These are phyloP conservation scores for Pyronema domesticum DNA, from an alignment of 495 filamentous ascomycete species.

Conservation along the genomic window DNA sequence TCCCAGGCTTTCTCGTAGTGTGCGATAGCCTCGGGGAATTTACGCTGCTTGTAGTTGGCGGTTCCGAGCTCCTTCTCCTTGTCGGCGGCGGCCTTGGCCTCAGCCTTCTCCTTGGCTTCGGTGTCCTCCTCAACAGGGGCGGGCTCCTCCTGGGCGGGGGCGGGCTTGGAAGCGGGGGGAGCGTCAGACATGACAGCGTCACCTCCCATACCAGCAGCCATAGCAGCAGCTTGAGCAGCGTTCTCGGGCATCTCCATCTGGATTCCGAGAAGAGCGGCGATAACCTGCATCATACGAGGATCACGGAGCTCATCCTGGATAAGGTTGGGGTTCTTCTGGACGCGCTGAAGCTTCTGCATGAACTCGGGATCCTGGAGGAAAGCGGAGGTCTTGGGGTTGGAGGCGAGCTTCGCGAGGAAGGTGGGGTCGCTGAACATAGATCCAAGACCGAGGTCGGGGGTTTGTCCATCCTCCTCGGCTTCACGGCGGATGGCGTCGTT, in stretches of 20 bases:
- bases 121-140: conserved; percentile 56
- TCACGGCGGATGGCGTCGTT: conserved; percentile 77
- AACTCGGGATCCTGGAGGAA: conserved; percentile 71
- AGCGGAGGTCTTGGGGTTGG: conserved; percentile 79
- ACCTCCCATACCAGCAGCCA: conserved; percentile 34
- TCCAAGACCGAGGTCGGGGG: conserved; percentile 42
- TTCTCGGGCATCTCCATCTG: conserved; percentile 70
- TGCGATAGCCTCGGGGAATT: conserved; percentile 84
- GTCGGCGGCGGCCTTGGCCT: conserved; percentile 84
- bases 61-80: conserved; percentile 89
- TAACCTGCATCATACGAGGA: conserved; percentile 80
- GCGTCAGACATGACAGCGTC: conserved; percentile 67
- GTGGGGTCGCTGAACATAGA: conserved; percentile 87
- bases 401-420: conserved; percentile 72
- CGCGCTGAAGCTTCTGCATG: conserved; percentile 69
- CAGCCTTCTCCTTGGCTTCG: conserved; percentile 61
- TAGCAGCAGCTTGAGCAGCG: conserved; percentile 29
- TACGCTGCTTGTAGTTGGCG: conserved; percentile 91
- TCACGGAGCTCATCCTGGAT: conserved; percentile 68
- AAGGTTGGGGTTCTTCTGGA: conserved; percentile 63
- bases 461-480: conserved; percentile 42
- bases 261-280: conserved; percentile 82
- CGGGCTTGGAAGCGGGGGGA: conserved; percentile 26
- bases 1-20: conserved; percentile 96
- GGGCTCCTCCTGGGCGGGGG: conserved; percentile 36